Percentiles rank a stretch among this genome's conserved stretches.
These are phyloP conservation scores for Microdochium trichocladiopsis DNA, from an alignment of 2,329 filamentous ascomycete species.

Conservation along the genomic window DNA sequence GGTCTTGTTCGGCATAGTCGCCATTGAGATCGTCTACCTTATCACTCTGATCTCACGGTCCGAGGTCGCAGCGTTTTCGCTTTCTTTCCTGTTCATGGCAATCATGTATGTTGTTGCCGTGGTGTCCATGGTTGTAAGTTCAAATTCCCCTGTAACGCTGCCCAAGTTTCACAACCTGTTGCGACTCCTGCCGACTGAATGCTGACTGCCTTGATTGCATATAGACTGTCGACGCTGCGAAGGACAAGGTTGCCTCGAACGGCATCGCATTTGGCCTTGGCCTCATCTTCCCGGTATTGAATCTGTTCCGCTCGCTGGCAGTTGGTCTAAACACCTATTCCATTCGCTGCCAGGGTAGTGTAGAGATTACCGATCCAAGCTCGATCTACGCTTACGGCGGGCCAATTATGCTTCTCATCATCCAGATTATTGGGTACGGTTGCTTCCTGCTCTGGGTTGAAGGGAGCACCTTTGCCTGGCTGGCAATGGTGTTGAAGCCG, in stretches of 20 bases:
- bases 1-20: conserved; percentile 55
- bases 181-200: not conserved
- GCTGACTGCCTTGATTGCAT: not conserved
- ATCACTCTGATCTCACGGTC: conserved; percentile 55
- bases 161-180: not conserved
- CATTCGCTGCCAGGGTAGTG: conserved; percentile 44
- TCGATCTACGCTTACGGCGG: conserved; percentile 59
- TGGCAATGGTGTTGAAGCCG: conserved; percentile 7
- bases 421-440: conserved; percentile 55
- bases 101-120: conserved; percentile 16
- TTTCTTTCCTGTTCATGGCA: conserved; percentile 25
- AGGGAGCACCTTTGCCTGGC: conserved; percentile 44
- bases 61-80: conserved; percentile 58
- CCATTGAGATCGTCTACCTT: conserved; percentile 53
- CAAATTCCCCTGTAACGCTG: not conserved
- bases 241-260: conserved; percentile 38
- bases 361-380: conserved; percentile 37
- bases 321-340: conserved; percentile 57
- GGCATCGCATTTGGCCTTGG: conserved; percentile 52
- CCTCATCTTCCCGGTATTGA: conserved; percentile 53
- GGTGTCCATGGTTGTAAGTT: conserved; percentile 14
- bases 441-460: conserved; percentile 60
- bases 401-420: conserved; percentile 59
- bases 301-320: conserved; percentile 51
- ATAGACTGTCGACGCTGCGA: conserved; percentile 10